These are phyloP conservation scores for Colletotrichum plurivorum DNA, from an alignment of 2,329 filamentous ascomycete genomes.

Conservation along the genomic window DNA sequence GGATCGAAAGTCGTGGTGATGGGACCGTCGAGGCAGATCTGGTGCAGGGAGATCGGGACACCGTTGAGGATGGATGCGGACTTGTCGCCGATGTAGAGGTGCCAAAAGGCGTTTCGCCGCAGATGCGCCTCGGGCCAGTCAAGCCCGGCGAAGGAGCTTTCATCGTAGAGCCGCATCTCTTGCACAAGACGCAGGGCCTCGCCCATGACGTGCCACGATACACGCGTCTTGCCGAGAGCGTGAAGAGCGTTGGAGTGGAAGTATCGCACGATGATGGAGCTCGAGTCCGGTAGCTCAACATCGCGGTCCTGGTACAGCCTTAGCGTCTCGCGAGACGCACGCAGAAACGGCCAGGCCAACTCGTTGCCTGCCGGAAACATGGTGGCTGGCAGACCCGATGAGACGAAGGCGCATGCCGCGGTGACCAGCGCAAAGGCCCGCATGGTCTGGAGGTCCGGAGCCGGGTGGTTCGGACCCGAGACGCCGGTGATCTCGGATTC, in stretches of 20 bases:
- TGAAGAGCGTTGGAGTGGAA: constrained; percentile 62
- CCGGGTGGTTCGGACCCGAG: background rate
- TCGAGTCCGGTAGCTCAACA: constrained; percentile 57
- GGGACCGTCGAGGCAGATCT: constrained; percentile 56
- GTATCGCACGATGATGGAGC: constrained; percentile 59
- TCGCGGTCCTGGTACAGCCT: constrained; percentile 57
- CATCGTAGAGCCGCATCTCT: constrained; percentile 59
- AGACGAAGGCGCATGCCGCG: constrained; percentile 60
- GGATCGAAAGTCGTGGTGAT: constrained; percentile 49
- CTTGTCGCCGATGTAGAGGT: constrained; percentile 57
- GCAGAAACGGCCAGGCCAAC: constrained; percentile 55
- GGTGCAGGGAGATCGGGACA: constrained; percentile 59
- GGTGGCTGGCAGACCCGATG: constrained; percentile 56
- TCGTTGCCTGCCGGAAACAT: constrained; percentile 55
- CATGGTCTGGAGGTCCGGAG: background rate
- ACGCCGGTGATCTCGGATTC: background rate
- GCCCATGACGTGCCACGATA: constrained; percentile 62
- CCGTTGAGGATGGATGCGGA: constrained; percentile 56
- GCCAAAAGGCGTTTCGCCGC: constrained; percentile 54
- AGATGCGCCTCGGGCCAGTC: constrained; percentile 54
- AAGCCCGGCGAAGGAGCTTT: constrained; percentile 53
- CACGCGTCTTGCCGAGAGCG: constrained; percentile 56
- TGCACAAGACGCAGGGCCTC: constrained; percentile 58
- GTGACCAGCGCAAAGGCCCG: constrained; percentile 57
- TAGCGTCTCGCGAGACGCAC: constrained; percentile 55